Conservation (phyloP, 2,329 filamentous ascomycete genomes). For the Cladosporium sp. region DNA sequence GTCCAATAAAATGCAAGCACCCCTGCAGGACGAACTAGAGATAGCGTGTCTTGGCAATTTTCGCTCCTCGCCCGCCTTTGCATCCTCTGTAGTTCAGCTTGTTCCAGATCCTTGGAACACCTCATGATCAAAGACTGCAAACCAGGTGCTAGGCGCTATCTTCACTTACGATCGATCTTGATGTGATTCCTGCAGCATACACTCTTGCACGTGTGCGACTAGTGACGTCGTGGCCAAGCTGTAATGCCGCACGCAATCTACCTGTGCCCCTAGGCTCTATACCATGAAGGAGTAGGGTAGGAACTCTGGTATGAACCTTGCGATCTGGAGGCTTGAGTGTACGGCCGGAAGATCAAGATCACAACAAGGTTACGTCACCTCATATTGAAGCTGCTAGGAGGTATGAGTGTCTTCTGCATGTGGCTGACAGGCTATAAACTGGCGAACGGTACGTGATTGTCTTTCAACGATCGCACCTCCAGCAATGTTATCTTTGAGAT, state of each 20-base stretch:
- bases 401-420: neutral
- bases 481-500: neutral
- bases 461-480: neutral
- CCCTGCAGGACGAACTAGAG: neutral
- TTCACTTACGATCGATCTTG: no score
- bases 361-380: neutral
- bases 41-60: neutral
- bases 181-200: no score
- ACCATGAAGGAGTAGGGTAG: no score
- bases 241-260: no score
- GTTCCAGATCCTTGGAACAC: no score
- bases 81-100: no score
- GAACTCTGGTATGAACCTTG: neutral
- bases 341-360: neutral
- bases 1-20: neutral
- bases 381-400: neutral
- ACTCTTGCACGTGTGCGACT: no score
- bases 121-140: no score
- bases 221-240: no score
- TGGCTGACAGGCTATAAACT: neutral
- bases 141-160: no score
- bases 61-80: no score
- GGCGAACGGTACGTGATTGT: neutral
- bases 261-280: no score
- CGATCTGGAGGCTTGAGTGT: neutral